phyloP scores from a whole-genome alignment of 2,329 filamentous ascomycete species.

The Neodidymelliopsis sp. region DNA sequence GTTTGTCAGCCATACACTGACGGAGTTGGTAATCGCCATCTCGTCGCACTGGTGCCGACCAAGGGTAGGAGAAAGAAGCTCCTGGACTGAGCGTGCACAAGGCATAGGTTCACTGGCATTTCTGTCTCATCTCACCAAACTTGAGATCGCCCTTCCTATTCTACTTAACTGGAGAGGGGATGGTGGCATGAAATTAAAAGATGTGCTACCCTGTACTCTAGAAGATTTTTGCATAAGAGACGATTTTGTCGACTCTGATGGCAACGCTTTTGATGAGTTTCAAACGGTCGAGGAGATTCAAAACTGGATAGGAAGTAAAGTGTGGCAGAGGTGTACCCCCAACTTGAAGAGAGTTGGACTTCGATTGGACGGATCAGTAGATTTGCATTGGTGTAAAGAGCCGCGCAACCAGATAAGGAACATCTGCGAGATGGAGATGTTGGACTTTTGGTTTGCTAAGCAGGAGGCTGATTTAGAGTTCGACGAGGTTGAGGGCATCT shows the following conservation, averaged over 20 bases:
- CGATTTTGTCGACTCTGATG: background rate
- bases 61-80: background rate
- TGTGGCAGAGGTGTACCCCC: slow-evolving; percentile 2
- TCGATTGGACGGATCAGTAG: background rate
- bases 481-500: too few relatives aligned
- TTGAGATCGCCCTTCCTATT: slow-evolving; percentile 4
- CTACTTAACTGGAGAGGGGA: background rate
- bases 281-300: slow-evolving; percentile 3
- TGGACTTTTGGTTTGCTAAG: too few relatives aligned
- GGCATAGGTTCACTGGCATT: slow-evolving; percentile 4
- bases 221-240: slow-evolving; percentile 6
- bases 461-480: too few relatives aligned
- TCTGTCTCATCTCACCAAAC: slow-evolving; percentile 2
- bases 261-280: background rate
- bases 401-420: background rate
- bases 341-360: slow-evolving; percentile 2
- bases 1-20: background rate
- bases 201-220: background rate
- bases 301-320: slow-evolving; percentile 3
- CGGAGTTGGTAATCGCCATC: background rate
- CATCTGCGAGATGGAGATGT: too few relatives aligned
- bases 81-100: background rate
- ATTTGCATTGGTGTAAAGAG: slow-evolving; percentile 1
- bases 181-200: background rate
- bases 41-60: background rate